Evolutionary conservation across 2,329 filamentous ascomycete species (phyloP), one percentile per base, ranked within the genome.

Genomic region (Colletotrichum sp.): DNA sequence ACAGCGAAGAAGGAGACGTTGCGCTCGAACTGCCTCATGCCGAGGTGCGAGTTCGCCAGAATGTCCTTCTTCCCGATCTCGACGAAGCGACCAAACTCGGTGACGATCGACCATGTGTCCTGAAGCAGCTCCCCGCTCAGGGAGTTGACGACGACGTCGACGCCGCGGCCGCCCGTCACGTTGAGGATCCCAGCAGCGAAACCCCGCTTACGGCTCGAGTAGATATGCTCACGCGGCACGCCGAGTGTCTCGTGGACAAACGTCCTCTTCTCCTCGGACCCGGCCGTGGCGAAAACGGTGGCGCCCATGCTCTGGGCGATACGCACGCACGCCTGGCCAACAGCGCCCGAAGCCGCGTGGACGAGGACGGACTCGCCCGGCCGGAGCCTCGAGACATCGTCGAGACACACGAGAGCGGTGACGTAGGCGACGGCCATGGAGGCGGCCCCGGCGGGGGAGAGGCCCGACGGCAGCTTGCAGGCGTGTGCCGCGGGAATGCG

Each of bases 281-380:
- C 80, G 6, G 84, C 85, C 0, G 86, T 87, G 6, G 77, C 79
- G 44, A 82, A 85, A 1, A 86, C 78, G 2, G 81, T 78, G 3
- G 52, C 52, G 12, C 78, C 79, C 5, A 78, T 25, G 22, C 52
- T 30, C 52, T 74, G 34, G 44, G 77, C 60, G 8, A 80, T 63
- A n/a, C 68, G 64, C 6, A 75, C 68, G 9, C 77, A 74, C 1
- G 77, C 71, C 65, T 77, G 77, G 5, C 78, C 78, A 15, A 80
- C 75, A 2, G 78, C 80, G 2, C 78, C 78, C 0, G 79, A 74
- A 1, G 74, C 80, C 6, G 79, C 77, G 27, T 82, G 81, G 15
- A 82, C 78, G 3, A 82, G 74, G 8, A 82, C 66, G 3, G 48
- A 79, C 19, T 81, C 78, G 0, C 77, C 79, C 15, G 75, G 44